Conservation (phyloP, 1,284 basidiomycete genomes). For the Caloboletus inedulis region DNA sequence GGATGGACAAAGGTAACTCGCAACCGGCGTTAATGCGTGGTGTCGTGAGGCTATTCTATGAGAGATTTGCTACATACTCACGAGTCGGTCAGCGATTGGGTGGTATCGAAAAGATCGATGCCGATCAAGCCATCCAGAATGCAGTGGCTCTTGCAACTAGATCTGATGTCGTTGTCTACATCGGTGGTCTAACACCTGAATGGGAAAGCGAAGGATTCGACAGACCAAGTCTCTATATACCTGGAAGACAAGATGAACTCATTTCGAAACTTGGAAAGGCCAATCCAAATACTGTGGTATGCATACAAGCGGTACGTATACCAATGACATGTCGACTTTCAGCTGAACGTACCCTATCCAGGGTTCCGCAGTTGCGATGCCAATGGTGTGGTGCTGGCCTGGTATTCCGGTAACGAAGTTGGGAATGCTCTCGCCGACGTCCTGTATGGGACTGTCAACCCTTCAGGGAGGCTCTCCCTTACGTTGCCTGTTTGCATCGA, state of each 20-base stretch:
- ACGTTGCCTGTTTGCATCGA: background rate
- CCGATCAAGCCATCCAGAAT: background rate
- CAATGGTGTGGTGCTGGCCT: background rate
- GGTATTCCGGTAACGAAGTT: background rate
- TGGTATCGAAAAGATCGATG: background rate
- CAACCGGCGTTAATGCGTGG: background rate
- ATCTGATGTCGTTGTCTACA: background rate
- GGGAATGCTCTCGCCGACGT: background rate
- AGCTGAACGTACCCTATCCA: constrained; percentile 21
- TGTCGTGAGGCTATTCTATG: background rate
- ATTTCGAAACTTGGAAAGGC: background rate
- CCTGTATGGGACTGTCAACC: background rate
- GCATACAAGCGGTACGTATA: background rate
- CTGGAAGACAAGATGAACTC: constrained; percentile 24
- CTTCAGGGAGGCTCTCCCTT: background rate
- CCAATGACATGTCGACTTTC: background rate
- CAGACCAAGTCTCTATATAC: constrained; percentile 46
- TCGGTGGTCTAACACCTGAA: background rate
- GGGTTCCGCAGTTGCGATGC: constrained; percentile 56
- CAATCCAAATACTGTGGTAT: background rate
- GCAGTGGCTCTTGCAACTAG: background rate
- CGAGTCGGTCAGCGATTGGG: background rate
- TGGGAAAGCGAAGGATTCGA: background rate
- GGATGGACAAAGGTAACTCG: background rate
- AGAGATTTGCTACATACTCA: background rate